Conservation (phyloP, 257 asterid genomes). For the Ilex asprella region DNA sequence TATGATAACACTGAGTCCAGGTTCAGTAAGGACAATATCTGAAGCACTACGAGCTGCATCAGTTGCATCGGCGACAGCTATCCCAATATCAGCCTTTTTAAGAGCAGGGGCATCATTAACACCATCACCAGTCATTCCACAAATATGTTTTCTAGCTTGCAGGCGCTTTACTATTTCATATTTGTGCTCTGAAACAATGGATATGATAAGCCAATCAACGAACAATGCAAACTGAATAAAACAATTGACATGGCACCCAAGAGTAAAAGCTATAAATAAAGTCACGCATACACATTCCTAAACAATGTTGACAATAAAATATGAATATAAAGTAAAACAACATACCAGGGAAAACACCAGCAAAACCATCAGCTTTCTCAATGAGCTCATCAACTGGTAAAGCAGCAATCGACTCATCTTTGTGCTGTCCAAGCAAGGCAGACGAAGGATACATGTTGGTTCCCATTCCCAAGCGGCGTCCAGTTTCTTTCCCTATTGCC, state of each 20-base stretch:
- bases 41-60: conserved; percentile 65
- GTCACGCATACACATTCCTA: not conserved
- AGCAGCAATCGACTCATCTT: conserved; percentile 49
- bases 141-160: conserved; percentile 57
- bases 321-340: not conserved
- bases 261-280: too few relatives aligned
- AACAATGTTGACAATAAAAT: not conserved
- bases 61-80: conserved; percentile 63
- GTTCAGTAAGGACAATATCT: conserved; percentile 53
- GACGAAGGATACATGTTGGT: conserved; percentile 65
- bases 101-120: conserved; percentile 66
- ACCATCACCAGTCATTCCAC: conserved; percentile 71
- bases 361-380: conserved; percentile 64
- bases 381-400: conserved; percentile 53
- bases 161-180: conserved; percentile 53
- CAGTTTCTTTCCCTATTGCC: conserved; percentile 61
- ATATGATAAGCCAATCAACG: not conserved
- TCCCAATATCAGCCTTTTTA: conserved; percentile 56
- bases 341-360: conserved; percentile 60
- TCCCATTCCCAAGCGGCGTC: conserved; percentile 61
- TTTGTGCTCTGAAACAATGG: conserved; percentile 39
- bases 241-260: too few relatives aligned
- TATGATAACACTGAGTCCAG: conserved; percentile 58
- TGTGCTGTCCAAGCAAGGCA: conserved; percentile 47
- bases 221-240: too few relatives aligned